A percentile compares a stretch with the other conserved stretches of the same genome.
Evolutionary conservation across 2,329 filamentous ascomycete species (phyloP).

Genomic region (Arthrinium puccinioides): DNA sequence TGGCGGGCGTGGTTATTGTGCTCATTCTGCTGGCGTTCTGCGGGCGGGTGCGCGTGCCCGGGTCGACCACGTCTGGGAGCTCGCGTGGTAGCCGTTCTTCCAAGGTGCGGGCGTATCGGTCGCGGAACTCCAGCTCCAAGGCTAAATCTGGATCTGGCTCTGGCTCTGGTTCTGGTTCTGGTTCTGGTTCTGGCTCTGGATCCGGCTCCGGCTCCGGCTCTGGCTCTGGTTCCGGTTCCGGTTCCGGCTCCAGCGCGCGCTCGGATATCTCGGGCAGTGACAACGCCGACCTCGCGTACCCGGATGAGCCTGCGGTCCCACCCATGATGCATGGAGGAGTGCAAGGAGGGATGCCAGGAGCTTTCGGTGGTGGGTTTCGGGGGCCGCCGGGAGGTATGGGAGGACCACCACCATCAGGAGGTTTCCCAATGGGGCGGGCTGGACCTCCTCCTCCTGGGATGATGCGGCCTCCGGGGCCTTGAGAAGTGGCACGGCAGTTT

Average conservation of each 20-base stretch:
- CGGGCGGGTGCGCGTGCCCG: background rate
- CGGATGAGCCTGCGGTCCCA: background rate
- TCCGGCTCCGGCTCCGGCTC: background rate
- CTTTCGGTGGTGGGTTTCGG: background rate
- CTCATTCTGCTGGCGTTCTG: slow-evolving; percentile 3
- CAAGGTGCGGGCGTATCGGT: background rate
- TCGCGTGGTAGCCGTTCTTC: background rate
- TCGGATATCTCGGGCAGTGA: background rate
- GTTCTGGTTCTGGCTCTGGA: too few species aligned
- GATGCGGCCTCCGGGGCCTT: too few species aligned
- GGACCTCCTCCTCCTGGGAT: too few species aligned
- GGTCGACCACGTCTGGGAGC: background rate
- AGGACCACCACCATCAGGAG: slow-evolving; percentile 10
- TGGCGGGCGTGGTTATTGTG: slow-evolving; percentile 3
- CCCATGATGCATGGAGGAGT: background rate
- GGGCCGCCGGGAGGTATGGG: background rate
- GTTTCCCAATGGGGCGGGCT: too few species aligned
- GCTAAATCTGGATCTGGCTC: too few species aligned
- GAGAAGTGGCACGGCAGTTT: too few species aligned
- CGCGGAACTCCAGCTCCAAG: too few species aligned
- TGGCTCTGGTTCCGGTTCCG: too few species aligned
- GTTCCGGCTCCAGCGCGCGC: background rate
- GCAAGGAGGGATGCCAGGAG: background rate
- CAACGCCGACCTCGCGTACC: background rate
- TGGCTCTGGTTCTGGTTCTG: too few species aligned